phyloP scores from a whole-genome alignment of 306 rosid species.

The Urtica urens region DNA sequence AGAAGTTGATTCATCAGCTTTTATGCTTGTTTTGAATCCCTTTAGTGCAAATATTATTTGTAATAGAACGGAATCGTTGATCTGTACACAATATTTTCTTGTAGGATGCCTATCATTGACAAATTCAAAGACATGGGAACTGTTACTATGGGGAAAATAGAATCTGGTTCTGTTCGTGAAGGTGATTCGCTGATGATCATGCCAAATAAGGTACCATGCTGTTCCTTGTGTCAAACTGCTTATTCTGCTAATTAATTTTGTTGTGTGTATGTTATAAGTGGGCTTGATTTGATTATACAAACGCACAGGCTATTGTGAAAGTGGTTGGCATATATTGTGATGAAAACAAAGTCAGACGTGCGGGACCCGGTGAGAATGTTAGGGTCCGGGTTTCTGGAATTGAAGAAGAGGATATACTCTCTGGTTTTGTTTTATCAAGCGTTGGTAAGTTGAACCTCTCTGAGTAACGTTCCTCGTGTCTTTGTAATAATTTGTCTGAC shows the following conservation, averaged over 20 bases:
- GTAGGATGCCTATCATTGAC: slow-evolving; percentile 87
- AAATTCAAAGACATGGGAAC: slow-evolving; percentile 98
- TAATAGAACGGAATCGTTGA: no score
- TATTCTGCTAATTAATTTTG: background rate
- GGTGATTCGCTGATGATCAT: slow-evolving; percentile 74
- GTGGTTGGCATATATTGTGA: slow-evolving; percentile 55
- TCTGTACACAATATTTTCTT: slow-evolving; percentile 16
- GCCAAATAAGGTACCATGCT: slow-evolving; percentile 79
- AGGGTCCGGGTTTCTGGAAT: slow-evolving; percentile 75
- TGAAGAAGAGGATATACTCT: slow-evolving; percentile 68
- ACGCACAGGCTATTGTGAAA: slow-evolving; percentile 66
- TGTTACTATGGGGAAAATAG: slow-evolving; percentile 92
- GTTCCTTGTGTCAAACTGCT: background rate
- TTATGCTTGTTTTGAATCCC: no score
- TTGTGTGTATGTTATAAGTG: background rate
- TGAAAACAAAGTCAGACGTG: slow-evolving; percentile 55
- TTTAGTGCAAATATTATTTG: no score
- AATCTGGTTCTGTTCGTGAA: slow-evolving; percentile 70
- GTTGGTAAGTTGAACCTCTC: slow-evolving; percentile 38
- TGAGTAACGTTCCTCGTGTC: no score
- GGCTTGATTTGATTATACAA: slow-evolving; percentile 9
- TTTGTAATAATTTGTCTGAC: no score
- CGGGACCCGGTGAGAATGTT: slow-evolving; percentile 99
- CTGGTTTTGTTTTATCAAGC: slow-evolving; percentile 81
- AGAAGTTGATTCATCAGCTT: no score